Conservation (phyloP, 108 stramenopile species). For the Pseudonitzschia pungens region DNA sequence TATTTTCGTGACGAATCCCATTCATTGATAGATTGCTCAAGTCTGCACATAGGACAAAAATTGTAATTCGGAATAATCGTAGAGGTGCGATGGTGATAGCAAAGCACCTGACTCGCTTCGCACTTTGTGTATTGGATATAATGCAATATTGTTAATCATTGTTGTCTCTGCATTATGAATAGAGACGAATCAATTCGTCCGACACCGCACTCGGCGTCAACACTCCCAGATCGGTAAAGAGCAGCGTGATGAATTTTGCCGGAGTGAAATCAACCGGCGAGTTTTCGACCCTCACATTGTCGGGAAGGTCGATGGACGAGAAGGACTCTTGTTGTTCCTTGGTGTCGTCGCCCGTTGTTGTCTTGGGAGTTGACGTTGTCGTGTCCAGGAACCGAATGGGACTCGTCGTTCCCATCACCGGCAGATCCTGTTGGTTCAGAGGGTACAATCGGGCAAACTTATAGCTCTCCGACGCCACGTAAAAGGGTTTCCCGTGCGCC, state of each 20-base stretch:
- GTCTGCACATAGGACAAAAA: too few relatives aligned
- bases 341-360: background rate
- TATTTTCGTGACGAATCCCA: too few relatives aligned
- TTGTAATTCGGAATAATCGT: too few relatives aligned
- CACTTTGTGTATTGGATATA: too few relatives aligned
- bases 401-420: slow-evolving; percentile 30
- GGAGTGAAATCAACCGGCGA: slow-evolving; percentile 93
- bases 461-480: slow-evolving; percentile 97
- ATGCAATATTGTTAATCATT: too few relatives aligned
- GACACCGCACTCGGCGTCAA: slow-evolving; percentile 97
- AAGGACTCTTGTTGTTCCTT: background rate
- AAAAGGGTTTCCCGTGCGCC: slow-evolving; percentile 92
- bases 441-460: slow-evolving; percentile 98
- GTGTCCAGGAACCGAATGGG: slow-evolving; percentile 62
- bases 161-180: slow-evolving; percentile 65
- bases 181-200: slow-evolving; percentile 94
- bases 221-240: slow-evolving; percentile 98
- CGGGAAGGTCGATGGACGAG: slow-evolving; percentile 43
- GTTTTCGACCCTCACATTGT: slow-evolving; percentile 65
- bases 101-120: too few relatives aligned
- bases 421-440: slow-evolving; percentile 89
- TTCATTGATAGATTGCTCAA: too few relatives aligned
- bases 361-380: slow-evolving; percentile 6
- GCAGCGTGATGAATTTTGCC: slow-evolving; percentile 93
- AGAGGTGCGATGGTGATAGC: too few relatives aligned